A percentile compares a stretch with the other conserved stretches of the same genome.
Conservation (phyloP, 768 basidiomycete genomes). For the Cystobasidium ongulense region DNA sequence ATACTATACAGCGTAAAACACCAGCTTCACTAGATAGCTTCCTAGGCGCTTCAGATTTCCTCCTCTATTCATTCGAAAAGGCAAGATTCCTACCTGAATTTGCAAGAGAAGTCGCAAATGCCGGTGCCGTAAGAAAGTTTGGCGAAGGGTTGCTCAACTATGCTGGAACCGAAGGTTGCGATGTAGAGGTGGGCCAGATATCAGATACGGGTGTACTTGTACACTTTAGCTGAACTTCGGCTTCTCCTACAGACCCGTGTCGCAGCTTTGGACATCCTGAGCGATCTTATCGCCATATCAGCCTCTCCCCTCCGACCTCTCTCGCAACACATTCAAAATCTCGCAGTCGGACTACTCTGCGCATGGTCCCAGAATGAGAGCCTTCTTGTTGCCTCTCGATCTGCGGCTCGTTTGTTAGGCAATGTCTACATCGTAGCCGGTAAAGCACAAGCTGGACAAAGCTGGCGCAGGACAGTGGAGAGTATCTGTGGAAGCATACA, state of each 20-base stretch:
- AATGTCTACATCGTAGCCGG: constrained; percentile 28
- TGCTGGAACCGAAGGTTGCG: constrained; percentile 11
- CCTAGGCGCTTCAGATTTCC: neutral
- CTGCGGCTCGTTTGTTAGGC: constrained; percentile 2
- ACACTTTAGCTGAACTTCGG: neutral
- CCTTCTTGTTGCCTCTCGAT: neutral
- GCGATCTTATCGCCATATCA: neutral
- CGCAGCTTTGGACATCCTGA: neutral
- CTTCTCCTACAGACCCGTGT: neutral
- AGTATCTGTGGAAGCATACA: constrained; percentile 16
- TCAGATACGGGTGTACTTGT: neutral
- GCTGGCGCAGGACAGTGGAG: constrained; percentile 29
- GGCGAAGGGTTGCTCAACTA: constrained; percentile 5
- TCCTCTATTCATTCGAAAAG: constrained; percentile 13
- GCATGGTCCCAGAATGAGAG: neutral
- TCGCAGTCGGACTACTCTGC: constrained; percentile 14
- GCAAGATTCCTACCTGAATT: constrained; percentile 4
- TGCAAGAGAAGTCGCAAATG: constrained; percentile 25
- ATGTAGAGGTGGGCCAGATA: neutral
- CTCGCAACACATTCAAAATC: constrained; percentile 8
- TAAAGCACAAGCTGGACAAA: constrained; percentile 25
- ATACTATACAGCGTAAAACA: neutral
- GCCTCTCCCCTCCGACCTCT: constrained; percentile 25
- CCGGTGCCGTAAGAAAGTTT: constrained; percentile 13
- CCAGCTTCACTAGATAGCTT: neutral